Conservation (phyloP, 2,329 filamentous ascomycete species). For the Intubia oerlemansii region DNA sequence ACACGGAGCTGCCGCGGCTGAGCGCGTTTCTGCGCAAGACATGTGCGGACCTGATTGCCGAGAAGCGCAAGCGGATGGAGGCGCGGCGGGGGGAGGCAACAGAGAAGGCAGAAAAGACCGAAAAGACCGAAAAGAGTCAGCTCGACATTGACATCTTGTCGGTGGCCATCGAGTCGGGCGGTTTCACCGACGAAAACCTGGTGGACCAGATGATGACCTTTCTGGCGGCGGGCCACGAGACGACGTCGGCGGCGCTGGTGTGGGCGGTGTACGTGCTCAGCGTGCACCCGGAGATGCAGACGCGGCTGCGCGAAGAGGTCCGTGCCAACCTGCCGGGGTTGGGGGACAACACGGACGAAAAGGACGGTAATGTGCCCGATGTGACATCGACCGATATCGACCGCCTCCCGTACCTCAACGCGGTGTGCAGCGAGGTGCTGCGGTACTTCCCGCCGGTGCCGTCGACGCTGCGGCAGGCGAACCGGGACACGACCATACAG, state of each 20-base stretch:
- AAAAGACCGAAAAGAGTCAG: no score
- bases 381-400: conserved; percentile 34
- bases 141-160: conserved; percentile 53
- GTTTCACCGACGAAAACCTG: conserved; percentile 59
- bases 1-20: conserved; percentile 38
- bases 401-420: conserved; percentile 56
- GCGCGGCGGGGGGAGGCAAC: conserved; percentile 14
- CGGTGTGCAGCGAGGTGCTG: conserved; percentile 57
- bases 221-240: conserved; percentile 64
- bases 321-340: conserved; percentile 33
- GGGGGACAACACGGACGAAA: conserved; percentile 10
- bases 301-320: conserved; percentile 45
- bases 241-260: conserved; percentile 53
- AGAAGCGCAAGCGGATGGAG: no score
- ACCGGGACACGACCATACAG: conserved; percentile 40
- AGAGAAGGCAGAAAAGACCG: neutral
- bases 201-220: conserved; percentile 84
- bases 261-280: conserved; percentile 56
- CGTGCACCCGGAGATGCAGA: conserved; percentile 41
- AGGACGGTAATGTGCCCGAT: conserved; percentile 3
- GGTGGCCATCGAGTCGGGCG: conserved; percentile 55
- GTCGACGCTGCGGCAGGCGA: conserved; percentile 44
- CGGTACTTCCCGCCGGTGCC: conserved; percentile 54
- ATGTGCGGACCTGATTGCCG: conserved; percentile 45
- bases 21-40: conserved; percentile 37